Percentiles rank a stretch among this genome's conserved stretches.
These are phyloP conservation scores for Malus asiatica DNA, from an alignment of 306 rosid species.

Conservation along the genomic window DNA sequence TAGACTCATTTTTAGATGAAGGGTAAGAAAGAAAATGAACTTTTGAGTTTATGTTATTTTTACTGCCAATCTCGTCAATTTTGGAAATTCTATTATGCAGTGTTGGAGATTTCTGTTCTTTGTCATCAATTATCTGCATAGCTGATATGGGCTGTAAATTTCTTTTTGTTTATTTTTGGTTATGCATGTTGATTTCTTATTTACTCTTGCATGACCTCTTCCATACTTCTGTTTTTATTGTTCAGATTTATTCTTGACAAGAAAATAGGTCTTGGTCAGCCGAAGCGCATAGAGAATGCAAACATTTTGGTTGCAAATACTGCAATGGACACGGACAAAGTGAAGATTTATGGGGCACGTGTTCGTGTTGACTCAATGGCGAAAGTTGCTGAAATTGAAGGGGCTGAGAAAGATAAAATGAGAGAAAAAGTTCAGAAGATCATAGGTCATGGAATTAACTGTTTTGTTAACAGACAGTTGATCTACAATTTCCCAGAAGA, in stretches of 20 bases:
- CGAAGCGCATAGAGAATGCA: conserved; percentile 88
- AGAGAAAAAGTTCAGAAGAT: conserved; percentile 93
- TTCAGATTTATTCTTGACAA: conserved; percentile 93
- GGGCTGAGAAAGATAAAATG: conserved; percentile 95
- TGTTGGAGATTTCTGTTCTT: background rate
- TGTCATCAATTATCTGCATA: background rate
- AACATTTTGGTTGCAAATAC: conserved; percentile 93
- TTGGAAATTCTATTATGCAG: background rate
- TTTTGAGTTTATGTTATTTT: background rate
- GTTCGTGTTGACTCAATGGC: conserved; percentile 96
- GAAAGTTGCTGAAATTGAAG: conserved; percentile 88
- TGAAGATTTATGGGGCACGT: conserved; percentile 91
- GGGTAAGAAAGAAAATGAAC: conserved; percentile 44
- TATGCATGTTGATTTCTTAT: background rate
- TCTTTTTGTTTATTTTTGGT: background rate
- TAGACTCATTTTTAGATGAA: conserved; percentile 87
- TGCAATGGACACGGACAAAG: conserved; percentile 97
- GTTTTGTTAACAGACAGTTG: conserved; percentile 88
- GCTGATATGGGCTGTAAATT: background rate
- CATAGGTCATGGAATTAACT: conserved; percentile 82
- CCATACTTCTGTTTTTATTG: conserved; percentile 15
- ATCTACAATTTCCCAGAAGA: conserved; percentile 96
- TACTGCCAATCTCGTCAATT: background rate
- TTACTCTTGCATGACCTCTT: background rate
- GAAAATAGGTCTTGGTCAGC: conserved; percentile 98